phyloP scores from a whole-genome alignment of 2,329 filamentous ascomycete genomes.

The Fusarium annulatum region DNA sequence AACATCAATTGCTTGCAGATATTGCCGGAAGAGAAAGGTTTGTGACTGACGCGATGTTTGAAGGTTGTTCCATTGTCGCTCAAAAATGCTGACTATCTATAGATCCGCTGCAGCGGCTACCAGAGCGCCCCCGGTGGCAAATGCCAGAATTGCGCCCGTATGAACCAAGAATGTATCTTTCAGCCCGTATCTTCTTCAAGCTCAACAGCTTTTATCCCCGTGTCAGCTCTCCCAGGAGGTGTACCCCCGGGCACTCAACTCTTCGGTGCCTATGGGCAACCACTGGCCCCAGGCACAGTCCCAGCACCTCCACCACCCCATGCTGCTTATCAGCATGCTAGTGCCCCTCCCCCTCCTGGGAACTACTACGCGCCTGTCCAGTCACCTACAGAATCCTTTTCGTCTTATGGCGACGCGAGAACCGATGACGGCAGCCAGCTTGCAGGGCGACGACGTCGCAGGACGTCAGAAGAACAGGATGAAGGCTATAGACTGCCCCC shows the following conservation, averaged over 20 bases:
- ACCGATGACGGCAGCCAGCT: slow-evolving; percentile 48
- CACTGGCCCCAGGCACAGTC: slow-evolving; percentile 54
- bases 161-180: slow-evolving; percentile 71
- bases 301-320: slow-evolving; percentile 42
- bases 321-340: slow-evolving; percentile 40
- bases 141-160: slow-evolving; percentile 70
- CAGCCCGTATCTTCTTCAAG: slow-evolving; percentile 68
- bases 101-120: slow-evolving; percentile 72
- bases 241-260: slow-evolving; percentile 67
- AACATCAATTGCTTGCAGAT: slow-evolving; percentile 69
- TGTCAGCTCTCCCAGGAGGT: slow-evolving; percentile 68
- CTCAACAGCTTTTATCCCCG: slow-evolving; percentile 68
- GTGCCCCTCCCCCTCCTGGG: slow-evolving; percentile 51
- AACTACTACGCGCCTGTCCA: slow-evolving; percentile 56
- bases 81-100: slow-evolving; percentile 18
- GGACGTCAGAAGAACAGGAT: slow-evolving; percentile 54
- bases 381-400: slow-evolving; percentile 58
- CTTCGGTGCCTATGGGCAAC: slow-evolving; percentile 68
- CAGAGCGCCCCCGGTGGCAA: slow-evolving; percentile 68
- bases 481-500: slow-evolving; percentile 59
- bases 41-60: neutral
- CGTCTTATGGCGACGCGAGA: slow-evolving; percentile 52
- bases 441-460: slow-evolving; percentile 50
- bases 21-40: slow-evolving; percentile 72
- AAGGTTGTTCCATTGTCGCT: neutral